Base-by-base conservation (phyloP, 352 stramenopile species). In the Phytophthora rubi region DNA sequence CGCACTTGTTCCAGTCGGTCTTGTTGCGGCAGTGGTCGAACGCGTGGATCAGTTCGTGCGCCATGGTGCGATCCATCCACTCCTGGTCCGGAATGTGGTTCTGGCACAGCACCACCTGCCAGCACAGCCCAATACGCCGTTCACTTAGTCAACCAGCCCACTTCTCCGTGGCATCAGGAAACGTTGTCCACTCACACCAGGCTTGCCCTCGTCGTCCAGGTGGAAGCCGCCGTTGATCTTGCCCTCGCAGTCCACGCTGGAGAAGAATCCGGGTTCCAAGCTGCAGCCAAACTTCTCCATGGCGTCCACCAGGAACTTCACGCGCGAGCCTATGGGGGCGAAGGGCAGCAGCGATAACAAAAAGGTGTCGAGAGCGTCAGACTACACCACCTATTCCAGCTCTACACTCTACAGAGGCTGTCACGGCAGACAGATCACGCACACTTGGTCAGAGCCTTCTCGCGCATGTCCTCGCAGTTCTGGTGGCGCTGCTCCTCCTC, bases 11-110 rank as follows among this genome's bases (percentile, higher is more conserved):
- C 89, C 91, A 98, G 77, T 98, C 86, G 53, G 98, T 85, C 68
- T 98, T 96, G 65, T 90, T 88, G 58, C 94, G 90, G 77, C 93
- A 98, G 76, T 98, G 88, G 71, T 98, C 94, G 65, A 92, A 98
- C 6, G 94, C 94, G 73, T 98, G 94, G 64, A 98, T 94, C 60
- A 98, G 80, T 75, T 98, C 94, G 65, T 98, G 94, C 21, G 90
- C 81, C 57, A 98, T 80, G 18, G 94, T 98, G 53, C 91, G 88
- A 68, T 98, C 91, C 81, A 98, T 95, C 88, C 86, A 93, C 69
- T 95, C 82, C 57, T 96, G 89, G 70, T 97, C 89, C n/a, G 78
- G 71, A 65, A 97, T 97, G 73, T 97, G 92, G 70, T 97, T 96
- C 71, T 96, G 89, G 62, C 91, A 97, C 62, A 97, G 76, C 63